A percentile compares a stretch with the other conserved stretches of the same genome.
These are phyloP conservation scores for Exophiala dermatitidis DNA, from an alignment of 2,329 filamentous ascomycete genomes.

Conservation along the genomic window DNA sequence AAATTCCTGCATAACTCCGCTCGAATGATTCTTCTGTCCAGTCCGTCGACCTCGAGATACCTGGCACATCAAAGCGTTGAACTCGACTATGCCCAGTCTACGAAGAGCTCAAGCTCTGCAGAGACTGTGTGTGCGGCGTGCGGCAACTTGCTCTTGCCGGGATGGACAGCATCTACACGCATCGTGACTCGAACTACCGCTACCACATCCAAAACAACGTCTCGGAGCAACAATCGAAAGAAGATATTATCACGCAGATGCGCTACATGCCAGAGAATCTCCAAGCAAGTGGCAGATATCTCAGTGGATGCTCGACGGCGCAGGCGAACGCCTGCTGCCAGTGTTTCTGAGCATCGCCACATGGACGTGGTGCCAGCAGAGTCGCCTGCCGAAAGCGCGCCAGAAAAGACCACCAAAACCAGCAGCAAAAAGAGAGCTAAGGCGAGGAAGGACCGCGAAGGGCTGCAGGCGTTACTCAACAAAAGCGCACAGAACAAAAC, in stretches of 20 bases:
- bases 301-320: background rate
- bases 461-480: constrained; percentile 47
- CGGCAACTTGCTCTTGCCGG: constrained; percentile 33
- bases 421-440: constrained; percentile 52
- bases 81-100: background rate
- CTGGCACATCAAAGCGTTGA: constrained; percentile 28
- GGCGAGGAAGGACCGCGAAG: constrained; percentile 45
- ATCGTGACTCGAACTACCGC: background rate
- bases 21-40: background rate
- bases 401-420: constrained; percentile 5
- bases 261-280: constrained; percentile 9
- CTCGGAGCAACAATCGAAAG: constrained; percentile 16
- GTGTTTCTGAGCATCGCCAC: background rate
- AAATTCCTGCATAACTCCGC: constrained; percentile 26
- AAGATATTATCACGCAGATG: constrained; percentile 10
- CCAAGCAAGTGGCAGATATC: constrained; percentile 2
- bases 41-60: constrained; percentile 30
- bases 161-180: constrained; percentile 28
- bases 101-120: constrained; percentile 15
- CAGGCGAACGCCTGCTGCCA: background rate
- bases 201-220: background rate
- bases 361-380: background rate
- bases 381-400: background rate
- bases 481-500: constrained; percentile 12
- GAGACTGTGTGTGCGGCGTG: constrained; percentile 37